These are phyloP conservation scores for Pelargonium cotyledonis DNA, from an alignment of 441 rosid genomes.

Conservation along the genomic window DNA sequence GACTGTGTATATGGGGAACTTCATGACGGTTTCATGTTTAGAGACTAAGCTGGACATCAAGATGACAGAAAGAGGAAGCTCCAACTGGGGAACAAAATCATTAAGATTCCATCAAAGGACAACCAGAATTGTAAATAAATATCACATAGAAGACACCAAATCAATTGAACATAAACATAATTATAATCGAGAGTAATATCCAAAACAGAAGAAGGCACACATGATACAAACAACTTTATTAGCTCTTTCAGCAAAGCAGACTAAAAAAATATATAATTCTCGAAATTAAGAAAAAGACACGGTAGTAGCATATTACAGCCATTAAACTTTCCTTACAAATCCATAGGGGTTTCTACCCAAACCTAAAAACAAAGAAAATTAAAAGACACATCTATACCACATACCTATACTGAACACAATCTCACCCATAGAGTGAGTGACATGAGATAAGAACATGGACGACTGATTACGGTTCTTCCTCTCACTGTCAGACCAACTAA, in stretches of 20 bases:
- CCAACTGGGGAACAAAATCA: too few relatives aligned
- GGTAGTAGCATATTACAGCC: background rate
- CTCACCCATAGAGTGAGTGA: conserved; percentile 8
- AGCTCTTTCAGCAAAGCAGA: too few relatives aligned
- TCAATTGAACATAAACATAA: too few relatives aligned
- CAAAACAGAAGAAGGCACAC: background rate
- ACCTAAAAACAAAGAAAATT: background rate
- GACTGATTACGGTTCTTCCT: conserved; percentile 14
- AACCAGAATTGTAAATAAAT: too few relatives aligned
- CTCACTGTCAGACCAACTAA: conserved; percentile 21
- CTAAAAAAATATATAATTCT: background rate
- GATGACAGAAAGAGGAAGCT: too few relatives aligned
- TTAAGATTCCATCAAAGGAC: too few relatives aligned
- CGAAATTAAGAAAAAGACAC: background rate
- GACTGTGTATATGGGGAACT: too few relatives aligned
- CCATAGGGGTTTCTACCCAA: background rate
- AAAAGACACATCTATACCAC: conserved; percentile 14
- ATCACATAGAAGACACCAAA: too few relatives aligned
- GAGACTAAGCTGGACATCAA: too few relatives aligned
- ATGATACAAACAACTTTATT: background rate
- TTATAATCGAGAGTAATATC: too few relatives aligned
- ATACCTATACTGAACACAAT: conserved; percentile 22
- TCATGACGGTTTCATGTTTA: too few relatives aligned
- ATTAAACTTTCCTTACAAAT: background rate
- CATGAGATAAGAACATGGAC: conserved; percentile 14